Base-by-base conservation (phyloP, 1,139 yeast genomes). In the Diutina scorzettiae region DNA sequence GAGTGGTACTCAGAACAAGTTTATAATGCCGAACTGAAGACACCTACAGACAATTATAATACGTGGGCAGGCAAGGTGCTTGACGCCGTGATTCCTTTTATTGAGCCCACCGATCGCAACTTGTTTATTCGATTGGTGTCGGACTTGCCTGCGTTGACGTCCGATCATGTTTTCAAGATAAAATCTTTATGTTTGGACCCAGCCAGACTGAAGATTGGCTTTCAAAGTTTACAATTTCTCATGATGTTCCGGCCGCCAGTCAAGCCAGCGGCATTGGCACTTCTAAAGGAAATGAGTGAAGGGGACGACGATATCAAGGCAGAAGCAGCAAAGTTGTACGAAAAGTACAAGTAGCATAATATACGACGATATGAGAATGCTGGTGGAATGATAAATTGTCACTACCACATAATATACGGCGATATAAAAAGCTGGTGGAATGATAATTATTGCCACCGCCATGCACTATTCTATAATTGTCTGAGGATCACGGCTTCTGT, bases 181-280 rank as follows among this genome's bases (percentile, higher is more conserved):
- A 76, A 77, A 53, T 77, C 93, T 7, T 63, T 91, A 23, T 84
- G 96, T 57, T 64, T 76, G 43, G 98, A 93, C 57, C 97, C 98
- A 0, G 81, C 77, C 28, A 72, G 97, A 57, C 69, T 78, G 28
- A 71, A 78, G 44, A 65, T 91, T 19, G 98, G 97, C 1, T 79
- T 84, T 51, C 81, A 84, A 49, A 76, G 93, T 1, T 62, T 87
- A 44, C 84, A 83, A 49, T 89, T 82, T 55, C 63, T 93, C 50
- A 75, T 87, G 46, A 83, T 86, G 89, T 83, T 85, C 56, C 72
- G 96, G 50, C 96, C 96, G 0, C 97, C 98, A 3, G 73, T 78
- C 24, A 76, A 80, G 48, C 63, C 64, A 2, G 69, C 69, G 20
- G 84, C 95, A 54, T 58, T 86, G 30, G 73, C 69, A n/a, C 67